These are phyloP conservation scores for Lentithecium fluviatile DNA, from an alignment of 495 filamentous ascomycete species.

Conservation along the genomic window DNA sequence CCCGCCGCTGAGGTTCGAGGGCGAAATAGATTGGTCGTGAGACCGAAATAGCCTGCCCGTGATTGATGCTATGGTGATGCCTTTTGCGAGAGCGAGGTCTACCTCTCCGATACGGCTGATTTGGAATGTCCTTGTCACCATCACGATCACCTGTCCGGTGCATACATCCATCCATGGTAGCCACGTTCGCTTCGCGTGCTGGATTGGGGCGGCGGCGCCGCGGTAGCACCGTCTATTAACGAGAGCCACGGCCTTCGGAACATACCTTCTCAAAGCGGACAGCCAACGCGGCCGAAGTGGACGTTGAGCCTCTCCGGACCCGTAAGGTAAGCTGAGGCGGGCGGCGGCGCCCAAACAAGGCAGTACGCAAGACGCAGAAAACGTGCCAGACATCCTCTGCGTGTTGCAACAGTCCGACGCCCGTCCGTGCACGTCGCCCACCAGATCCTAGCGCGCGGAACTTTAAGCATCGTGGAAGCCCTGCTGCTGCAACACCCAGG, in stretches of 20 bases:
- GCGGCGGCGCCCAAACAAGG: conserved; percentile 14
- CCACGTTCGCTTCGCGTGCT: no score
- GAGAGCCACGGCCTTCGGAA: conserved; percentile 9
- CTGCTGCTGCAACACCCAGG: conserved; percentile 15
- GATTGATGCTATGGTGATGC: background rate
- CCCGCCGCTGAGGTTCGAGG: conserved; percentile 14
- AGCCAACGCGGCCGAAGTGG: conserved; percentile 7
- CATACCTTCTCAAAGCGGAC: conserved; percentile 2
- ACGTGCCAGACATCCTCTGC: conserved; percentile 7
- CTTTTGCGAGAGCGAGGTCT: background rate
- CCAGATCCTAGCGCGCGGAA: conserved; percentile 23
- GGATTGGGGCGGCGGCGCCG: background rate
- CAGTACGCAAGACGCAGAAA: conserved; percentile 10
- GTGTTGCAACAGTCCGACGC: conserved; percentile 13
- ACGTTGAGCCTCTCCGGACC: conserved; percentile 12
- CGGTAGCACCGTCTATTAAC: background rate
- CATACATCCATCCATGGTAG: no score
- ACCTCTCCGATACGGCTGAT: background rate
- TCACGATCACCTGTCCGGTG: no score
- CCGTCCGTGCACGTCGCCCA: conserved; percentile 3
- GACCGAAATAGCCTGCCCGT: conserved; percentile 27
- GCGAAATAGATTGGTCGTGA: conserved; percentile 3
- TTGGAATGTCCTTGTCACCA: conserved; percentile 10
- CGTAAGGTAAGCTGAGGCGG: conserved; percentile 30
- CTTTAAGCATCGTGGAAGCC: conserved; percentile 23